A percentile compares a stretch with the other conserved stretches of the same genome.
These are phyloP conservation scores for Fusarium aywerte DNA, from an alignment of 2,329 filamentous ascomycete species.

Conservation along the genomic window DNA sequence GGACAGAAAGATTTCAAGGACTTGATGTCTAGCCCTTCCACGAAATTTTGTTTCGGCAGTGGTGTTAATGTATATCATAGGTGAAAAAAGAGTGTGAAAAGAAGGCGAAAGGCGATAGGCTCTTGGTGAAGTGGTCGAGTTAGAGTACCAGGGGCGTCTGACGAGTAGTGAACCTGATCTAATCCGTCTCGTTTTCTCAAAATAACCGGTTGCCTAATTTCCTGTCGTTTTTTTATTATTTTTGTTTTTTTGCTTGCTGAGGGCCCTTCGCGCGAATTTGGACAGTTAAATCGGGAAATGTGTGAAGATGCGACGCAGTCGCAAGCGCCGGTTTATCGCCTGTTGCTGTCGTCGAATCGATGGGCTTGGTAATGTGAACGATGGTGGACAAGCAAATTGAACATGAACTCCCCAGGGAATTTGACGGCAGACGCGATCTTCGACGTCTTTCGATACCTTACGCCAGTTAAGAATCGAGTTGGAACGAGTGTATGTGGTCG, in stretches of 20 bases:
- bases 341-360: background rate
- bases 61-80: conserved; percentile 22
- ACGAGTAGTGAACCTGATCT: background rate
- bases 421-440: conserved; percentile 6
- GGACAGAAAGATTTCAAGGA: conserved; percentile 2
- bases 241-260: background rate
- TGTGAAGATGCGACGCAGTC: conserved; percentile 25
- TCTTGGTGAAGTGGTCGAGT: conserved; percentile 1
- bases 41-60: conserved; percentile 5
- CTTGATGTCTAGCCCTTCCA: conserved; percentile 8
- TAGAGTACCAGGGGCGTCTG: conserved; percentile 1
- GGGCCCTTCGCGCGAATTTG: background rate
- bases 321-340: conserved; percentile 12
- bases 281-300: conserved; percentile 14
- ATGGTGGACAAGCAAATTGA: background rate
- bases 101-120: background rate
- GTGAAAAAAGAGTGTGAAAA: conserved; percentile 3
- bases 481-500: conserved; percentile 34
- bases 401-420: background rate
- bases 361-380: conserved; percentile 6
- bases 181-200: conserved; percentile 2
- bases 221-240: background rate
- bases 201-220: background rate
- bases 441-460: conserved; percentile 8
- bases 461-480: conserved; percentile 11